Base-by-base conservation (phyloP, 192 early-diverging fungal species). In the Coemansia sp. region DNA sequence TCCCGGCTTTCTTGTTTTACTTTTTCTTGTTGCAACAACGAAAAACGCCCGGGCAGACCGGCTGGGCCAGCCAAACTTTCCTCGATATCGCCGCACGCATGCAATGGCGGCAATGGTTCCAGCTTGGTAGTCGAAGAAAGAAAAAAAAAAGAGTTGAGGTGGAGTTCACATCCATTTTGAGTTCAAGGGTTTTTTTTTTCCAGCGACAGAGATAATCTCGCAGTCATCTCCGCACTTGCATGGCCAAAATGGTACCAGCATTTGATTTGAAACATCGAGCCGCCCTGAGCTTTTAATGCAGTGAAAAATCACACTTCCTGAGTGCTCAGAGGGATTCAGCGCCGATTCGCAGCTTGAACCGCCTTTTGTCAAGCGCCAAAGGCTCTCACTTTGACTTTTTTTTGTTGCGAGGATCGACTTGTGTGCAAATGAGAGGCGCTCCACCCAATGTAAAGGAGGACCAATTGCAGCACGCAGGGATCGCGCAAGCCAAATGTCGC, bases 401-500 rank as follows among this genome's bases (percentile, higher is more conserved):
- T 29, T 29, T 29, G 1, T 29, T 29, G 29, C 29, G 3, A 29
- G 3, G 29, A 29, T 29, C 29, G 29, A 29, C 29, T 29, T 29
- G 29, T 29, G 29, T 29, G 29, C 29, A 29, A 29, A 29, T 29
- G 29, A 29, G 29, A 29, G 29, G 29, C 29, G 29, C 29, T 29
- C 29, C 29, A 29, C 29, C 29, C 29, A 3, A 29, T 29, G 29
- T 3, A 29, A 9, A 14, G 13, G 29, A 8, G 56, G 45, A 23
- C 73, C 73, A 75, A 75, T 75, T 66, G 63, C 52, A 55, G 55
- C 25, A 17, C 46, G 23, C 36, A 22, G 33, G 15, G 73, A 75
- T 75, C 62, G 73, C 65, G 73, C 67, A 75, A 75, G 58, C 67
- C 38, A 50, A 36, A 75, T 75, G 73, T 69, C 73, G 73, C 73